Conservation (phyloP, 768 basidiomycete species). For the Kwoniella dendrophila region DNA sequence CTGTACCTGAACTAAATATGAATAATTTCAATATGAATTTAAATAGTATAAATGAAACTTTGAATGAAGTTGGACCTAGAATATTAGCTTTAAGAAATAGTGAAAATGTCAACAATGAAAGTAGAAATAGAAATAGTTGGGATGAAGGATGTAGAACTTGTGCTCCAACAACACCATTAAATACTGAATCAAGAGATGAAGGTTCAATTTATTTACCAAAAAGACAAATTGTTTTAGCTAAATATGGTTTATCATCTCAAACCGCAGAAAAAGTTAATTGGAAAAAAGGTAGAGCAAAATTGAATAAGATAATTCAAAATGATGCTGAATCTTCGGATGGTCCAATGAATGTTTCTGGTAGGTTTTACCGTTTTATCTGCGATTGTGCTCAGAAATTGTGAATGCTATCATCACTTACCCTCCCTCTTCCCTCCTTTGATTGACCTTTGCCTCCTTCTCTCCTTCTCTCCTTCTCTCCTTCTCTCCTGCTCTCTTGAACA, state of each 20-base stretch:
- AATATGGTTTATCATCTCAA: conserved; percentile 8
- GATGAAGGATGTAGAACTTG: conserved; percentile 20
- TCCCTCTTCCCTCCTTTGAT: too few species aligned
- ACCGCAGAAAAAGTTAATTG: conserved; percentile 11
- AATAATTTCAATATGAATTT: background rate
- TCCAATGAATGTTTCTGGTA: conserved; percentile 38
- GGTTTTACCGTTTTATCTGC: conserved; percentile 6
- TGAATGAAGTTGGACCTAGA: conserved; percentile 7
- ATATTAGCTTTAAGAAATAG: background rate
- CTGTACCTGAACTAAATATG: too few species aligned
- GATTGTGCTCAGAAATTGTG: background rate
- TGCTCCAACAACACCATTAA: conserved; percentile 12
- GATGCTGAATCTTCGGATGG: conserved; percentile 22
- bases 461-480: too few species aligned
- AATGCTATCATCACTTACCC: too few species aligned
- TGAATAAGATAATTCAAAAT: conserved; percentile 15
- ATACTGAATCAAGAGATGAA: conserved; percentile 18
- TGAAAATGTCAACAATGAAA: too few species aligned
- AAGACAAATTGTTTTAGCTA: conserved; percentile 3
- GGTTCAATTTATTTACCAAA: conserved; percentile 9
- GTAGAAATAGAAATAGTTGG: too few species aligned
- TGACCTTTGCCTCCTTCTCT: too few species aligned
- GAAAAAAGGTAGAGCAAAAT: conserved; percentile 31
- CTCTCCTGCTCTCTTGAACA: too few species aligned
- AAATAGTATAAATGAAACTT: conserved; percentile 8